Percentiles rank a stretch among this genome's conserved stretches.
phyloP scores from a whole-genome alignment of 2,329 filamentous ascomycete genomes.

The Ophiostoma sp. region DNA sequence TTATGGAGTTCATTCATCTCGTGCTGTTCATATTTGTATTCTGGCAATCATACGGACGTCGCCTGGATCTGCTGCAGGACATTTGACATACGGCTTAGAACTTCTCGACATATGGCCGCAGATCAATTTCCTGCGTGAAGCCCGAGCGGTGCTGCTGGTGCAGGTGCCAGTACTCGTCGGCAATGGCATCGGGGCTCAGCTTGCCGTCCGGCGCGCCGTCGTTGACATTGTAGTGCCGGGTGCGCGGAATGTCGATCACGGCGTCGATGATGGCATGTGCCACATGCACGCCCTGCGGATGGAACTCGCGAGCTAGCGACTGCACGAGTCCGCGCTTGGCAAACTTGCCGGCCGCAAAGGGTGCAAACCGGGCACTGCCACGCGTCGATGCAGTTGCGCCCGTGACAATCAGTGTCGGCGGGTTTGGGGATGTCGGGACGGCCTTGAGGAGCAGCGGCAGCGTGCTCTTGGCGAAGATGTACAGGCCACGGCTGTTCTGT shows the following conservation, averaged over 20 bases:
- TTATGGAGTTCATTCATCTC: neutral
- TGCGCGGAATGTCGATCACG: conserved; percentile 72
- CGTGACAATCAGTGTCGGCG: conserved; percentile 77
- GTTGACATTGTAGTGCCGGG: conserved; percentile 48
- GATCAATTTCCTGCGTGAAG: conserved; percentile 77
- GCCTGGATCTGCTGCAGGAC: neutral
- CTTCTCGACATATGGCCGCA: conserved; percentile 77
- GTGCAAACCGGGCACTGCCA: conserved; percentile 61
- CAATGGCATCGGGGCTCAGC: conserved; percentile 72
- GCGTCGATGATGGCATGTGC: conserved; percentile 79
- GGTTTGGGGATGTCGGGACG: conserved; percentile 50
- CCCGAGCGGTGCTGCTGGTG: conserved; percentile 73
- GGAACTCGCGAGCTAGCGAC: conserved; percentile 75
- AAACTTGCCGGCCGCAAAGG: conserved; percentile 76
- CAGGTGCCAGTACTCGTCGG: conserved; percentile 77
- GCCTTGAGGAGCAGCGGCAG: conserved; percentile 66
- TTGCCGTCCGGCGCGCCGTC: conserved; percentile 52
- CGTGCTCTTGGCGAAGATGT: conserved; percentile 66
- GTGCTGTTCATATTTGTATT: neutral
- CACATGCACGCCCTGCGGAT: conserved; percentile 76
- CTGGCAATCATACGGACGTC: neutral
- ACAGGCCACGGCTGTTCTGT: conserved; percentile 56
- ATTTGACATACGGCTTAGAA: conserved; percentile 47
- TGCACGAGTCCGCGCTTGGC: conserved; percentile 68
- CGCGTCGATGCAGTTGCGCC: conserved; percentile 77